phyloP scores from a whole-genome alignment of 306 rosid genomes.

The Fragaria iinumae region DNA sequence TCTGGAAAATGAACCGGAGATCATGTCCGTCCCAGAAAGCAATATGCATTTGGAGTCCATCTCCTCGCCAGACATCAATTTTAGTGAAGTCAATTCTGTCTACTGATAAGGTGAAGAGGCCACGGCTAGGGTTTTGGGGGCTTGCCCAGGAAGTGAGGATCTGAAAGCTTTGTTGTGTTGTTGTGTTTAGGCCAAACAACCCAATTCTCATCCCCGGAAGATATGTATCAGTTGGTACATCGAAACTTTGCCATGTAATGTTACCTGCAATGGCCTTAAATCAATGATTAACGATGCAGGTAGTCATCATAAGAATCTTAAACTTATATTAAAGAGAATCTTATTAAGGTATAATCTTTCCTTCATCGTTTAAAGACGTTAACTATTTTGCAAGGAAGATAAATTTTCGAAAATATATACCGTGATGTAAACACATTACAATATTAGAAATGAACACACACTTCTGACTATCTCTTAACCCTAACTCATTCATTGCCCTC shows the following conservation, averaged over 20 bases:
- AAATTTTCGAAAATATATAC: too few species aligned
- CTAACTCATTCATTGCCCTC: too few species aligned
- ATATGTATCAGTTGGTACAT: constrained; percentile 13
- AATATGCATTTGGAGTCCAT: constrained; percentile 13
- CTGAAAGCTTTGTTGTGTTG: constrained; percentile 1
- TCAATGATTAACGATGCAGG: background rate
- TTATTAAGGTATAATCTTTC: too few species aligned
- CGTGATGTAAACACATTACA: too few species aligned
- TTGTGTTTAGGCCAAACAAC: constrained; percentile 8
- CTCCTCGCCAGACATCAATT: constrained; percentile 16
- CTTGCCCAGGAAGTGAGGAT: constrained; percentile 22
- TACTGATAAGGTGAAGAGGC: background rate
- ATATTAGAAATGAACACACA: too few species aligned
- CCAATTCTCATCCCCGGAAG: constrained; percentile 27
- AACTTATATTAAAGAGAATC: too few species aligned
- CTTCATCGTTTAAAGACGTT: too few species aligned
- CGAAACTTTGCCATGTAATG: constrained; percentile 18
- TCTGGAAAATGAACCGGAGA: constrained; percentile 19
- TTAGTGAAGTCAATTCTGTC: background rate
- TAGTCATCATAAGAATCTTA: too few species aligned
- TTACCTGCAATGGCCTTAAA: background rate
- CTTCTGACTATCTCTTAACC: too few species aligned
- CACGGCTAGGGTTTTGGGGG: constrained; percentile 18
- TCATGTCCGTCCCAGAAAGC: constrained; percentile 10
- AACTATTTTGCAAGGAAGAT: too few species aligned